Conservation (phyloP, 2,329 filamentous ascomycete genomes). For the Hypoxylon sp. region DNA sequence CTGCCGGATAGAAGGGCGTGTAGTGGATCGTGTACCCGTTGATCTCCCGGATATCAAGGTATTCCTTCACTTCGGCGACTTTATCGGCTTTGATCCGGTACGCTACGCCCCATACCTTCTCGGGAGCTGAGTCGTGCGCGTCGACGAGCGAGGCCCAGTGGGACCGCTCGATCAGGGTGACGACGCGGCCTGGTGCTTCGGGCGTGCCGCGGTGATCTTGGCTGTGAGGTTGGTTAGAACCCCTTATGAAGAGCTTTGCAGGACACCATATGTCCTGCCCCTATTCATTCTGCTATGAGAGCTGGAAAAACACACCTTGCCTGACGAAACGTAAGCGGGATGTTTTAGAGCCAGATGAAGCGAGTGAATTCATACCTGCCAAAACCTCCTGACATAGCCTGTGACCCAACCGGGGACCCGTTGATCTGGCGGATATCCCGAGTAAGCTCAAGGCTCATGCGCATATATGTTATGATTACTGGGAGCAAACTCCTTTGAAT, state of each 20-base stretch:
- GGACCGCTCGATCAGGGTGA: conserved; percentile 86
- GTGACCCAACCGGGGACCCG: conserved; percentile 90
- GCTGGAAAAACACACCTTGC: conserved; percentile 42
- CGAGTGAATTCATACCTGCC: conserved; percentile 77
- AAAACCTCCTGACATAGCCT: conserved; percentile 95
- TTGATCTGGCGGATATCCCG: conserved; percentile 70
- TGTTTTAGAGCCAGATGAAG: not conserved
- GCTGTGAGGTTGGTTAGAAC: conserved; percentile 61
- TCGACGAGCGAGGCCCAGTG: conserved; percentile 87
- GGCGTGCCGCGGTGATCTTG: conserved; percentile 96
- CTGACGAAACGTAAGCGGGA: conserved; percentile 33
- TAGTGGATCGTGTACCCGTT: conserved; percentile 97
- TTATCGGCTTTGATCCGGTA: conserved; percentile 82
- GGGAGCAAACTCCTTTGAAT: not conserved
- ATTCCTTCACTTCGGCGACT: conserved; percentile 85
- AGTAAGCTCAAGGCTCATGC: conserved; percentile 19
- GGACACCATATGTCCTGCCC: not conserved
- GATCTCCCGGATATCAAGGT: conserved; percentile 96
- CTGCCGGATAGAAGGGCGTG: conserved; percentile 80
- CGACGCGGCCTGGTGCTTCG: conserved; percentile 87
- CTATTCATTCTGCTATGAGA: conserved; percentile 11
- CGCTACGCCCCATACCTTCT: conserved; percentile 89
- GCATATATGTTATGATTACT: not conserved
- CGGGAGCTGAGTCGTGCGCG: conserved; percentile 70
- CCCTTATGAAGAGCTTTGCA: not conserved